Evolutionary conservation across 1,139 yeast genomes (phyloP).

Genomic region (Geotrichum reessii): DNA sequence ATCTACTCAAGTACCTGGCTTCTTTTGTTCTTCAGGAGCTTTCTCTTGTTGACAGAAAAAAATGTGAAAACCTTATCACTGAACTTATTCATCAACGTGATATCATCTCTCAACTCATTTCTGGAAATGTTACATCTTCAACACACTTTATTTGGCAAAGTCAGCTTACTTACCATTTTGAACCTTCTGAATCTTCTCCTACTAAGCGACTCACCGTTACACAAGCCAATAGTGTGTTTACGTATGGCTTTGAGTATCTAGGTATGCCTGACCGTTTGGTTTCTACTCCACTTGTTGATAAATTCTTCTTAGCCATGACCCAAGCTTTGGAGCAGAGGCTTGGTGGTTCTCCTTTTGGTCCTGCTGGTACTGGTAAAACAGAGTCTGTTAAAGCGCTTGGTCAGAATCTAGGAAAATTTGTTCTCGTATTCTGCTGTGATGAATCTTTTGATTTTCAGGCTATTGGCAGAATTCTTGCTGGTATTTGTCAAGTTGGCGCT

Average conservation of each 20-base stretch:
- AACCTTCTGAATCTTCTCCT: slow-evolving; percentile 30
- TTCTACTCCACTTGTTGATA: slow-evolving; percentile 65
- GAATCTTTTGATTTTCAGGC: slow-evolving; percentile 80
- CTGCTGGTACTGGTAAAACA: slow-evolving; percentile 97
- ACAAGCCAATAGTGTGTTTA: slow-evolving; percentile 50
- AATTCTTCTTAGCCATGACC: slow-evolving; percentile 62
- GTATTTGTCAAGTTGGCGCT: slow-evolving; percentile 80
- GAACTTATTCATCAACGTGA: slow-evolving; percentile 62
- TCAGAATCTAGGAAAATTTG: slow-evolving; percentile 71
- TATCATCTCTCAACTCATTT: slow-evolving; percentile 34
- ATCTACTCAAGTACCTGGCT: slow-evolving; percentile 34
- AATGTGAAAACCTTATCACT: slow-evolving; percentile 55
- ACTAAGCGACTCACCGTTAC: slow-evolving; percentile 41
- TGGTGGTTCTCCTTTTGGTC: slow-evolving; percentile 95
- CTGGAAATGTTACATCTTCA: slow-evolving; percentile 20
- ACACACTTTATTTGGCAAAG: slow-evolving; percentile 45
- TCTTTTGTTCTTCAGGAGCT: slow-evolving; percentile 33
- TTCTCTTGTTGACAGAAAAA: slow-evolving; percentile 40
- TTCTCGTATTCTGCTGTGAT: slow-evolving; percentile 85
- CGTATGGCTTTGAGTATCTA: slow-evolving; percentile 76
- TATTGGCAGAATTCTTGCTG: slow-evolving; percentile 70
- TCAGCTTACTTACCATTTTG: slow-evolving; percentile 50
- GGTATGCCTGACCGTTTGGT: slow-evolving; percentile 75
- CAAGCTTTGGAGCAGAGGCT: slow-evolving; percentile 66
- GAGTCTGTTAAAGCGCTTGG: slow-evolving; percentile 87